phyloP scores from a whole-genome alignment of 108 stramenopile genomes.

The Epithemia pelagica region DNA sequence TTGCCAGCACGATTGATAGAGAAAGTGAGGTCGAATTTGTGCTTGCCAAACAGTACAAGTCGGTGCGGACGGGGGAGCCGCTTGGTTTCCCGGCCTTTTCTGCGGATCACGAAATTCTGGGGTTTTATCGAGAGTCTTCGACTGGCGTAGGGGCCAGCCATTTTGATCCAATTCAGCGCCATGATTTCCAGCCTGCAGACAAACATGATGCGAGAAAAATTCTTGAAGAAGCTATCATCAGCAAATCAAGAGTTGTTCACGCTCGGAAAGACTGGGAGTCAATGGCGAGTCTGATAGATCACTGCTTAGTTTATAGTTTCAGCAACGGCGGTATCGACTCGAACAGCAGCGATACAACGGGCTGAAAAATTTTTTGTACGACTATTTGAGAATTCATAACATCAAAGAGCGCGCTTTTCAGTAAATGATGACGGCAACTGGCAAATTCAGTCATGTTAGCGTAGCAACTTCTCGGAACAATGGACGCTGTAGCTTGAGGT shows the following conservation, averaged over 20 bases:
- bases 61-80: slow-evolving; percentile 32
- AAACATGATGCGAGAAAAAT: slow-evolving; percentile 39
- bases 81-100: slow-evolving; percentile 59
- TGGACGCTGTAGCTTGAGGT: no score
- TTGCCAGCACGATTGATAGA: background rate
- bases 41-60: slow-evolving; percentile 55
- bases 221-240: slow-evolving; percentile 37
- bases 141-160: slow-evolving; percentile 4
- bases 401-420: no score
- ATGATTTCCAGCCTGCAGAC: slow-evolving; percentile 46
- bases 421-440: no score
- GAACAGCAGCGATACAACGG: background rate
- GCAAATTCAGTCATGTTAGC: no score
- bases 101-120: slow-evolving; percentile 42
- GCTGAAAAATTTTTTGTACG: background rate
- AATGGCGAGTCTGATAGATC: slow-evolving; percentile 35
- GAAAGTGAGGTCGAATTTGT: slow-evolving; percentile 39
- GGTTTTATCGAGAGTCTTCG: slow-evolving; percentile 37
- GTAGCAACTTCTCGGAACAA: no score
- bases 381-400: background rate
- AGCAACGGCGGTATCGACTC: slow-evolving; percentile 33
- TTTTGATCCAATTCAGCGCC: slow-evolving; percentile 35
- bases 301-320: slow-evolving; percentile 42
- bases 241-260: slow-evolving; percentile 39
- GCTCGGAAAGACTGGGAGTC: slow-evolving; percentile 39